These are phyloP conservation scores for Phaeotremella fagi DNA, from an alignment of 768 basidiomycete genomes.

Conservation along the genomic window DNA sequence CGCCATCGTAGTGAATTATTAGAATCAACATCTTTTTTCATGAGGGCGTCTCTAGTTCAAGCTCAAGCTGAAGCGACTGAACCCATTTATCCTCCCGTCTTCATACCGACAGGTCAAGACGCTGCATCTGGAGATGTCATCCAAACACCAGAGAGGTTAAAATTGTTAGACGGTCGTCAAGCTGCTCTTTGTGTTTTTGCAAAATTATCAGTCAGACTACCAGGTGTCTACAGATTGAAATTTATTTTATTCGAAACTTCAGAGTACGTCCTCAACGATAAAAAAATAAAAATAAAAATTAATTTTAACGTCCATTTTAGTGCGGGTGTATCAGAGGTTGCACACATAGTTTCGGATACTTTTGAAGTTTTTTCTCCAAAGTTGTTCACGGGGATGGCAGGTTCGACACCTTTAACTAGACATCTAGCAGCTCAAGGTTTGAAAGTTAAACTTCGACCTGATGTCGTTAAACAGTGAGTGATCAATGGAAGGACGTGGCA, in stretches of 20 bases:
- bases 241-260: conserved; percentile 45
- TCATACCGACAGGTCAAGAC: conserved; percentile 42
- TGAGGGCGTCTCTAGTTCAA: conserved; percentile 41
- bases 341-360: conserved; percentile 35
- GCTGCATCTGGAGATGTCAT: conserved; percentile 47
- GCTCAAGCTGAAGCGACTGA: conserved; percentile 13
- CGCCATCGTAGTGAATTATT: conserved; percentile 25
- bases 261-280: conserved; percentile 29
- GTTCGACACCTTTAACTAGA: conserved; percentile 44
- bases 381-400: conserved; percentile 48
- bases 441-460: conserved; percentile 48
- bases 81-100: conserved; percentile 31
- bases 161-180: conserved; percentile 33
- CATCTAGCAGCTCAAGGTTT: conserved; percentile 48
- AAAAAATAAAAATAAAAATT: conserved; percentile 4
- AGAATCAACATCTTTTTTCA: conserved; percentile 42
- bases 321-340: conserved; percentile 26
- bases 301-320: too few species aligned
- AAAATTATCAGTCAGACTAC: conserved; percentile 45
- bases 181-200: conserved; percentile 47
- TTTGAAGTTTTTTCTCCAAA: conserved; percentile 50
- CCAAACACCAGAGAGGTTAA: conserved; percentile 45
- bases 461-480: conserved; percentile 40
- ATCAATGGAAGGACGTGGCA: background rate
- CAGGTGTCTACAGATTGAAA: conserved; percentile 45